Evolutionary conservation across 495 filamentous ascomycete species (phyloP).

Genomic region (Friedmanniomyces simplex): DNA sequence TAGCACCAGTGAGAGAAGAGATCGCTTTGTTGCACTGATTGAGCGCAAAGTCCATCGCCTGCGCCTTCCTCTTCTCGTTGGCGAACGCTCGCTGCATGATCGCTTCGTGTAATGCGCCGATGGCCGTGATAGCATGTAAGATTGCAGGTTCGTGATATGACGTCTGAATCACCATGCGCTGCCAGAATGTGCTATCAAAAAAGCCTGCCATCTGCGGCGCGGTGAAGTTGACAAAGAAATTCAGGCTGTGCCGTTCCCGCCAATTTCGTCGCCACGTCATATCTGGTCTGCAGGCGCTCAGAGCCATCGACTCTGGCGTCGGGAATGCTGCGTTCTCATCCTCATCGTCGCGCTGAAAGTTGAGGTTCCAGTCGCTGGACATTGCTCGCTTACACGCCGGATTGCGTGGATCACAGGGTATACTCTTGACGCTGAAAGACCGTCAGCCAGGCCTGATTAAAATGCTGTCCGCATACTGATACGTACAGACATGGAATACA

Average conservation of each 20-base stretch:
- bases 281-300: conserved; percentile 7
- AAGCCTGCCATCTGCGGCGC: conserved; percentile 22
- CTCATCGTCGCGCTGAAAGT: neutral
- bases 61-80: conserved; percentile 13
- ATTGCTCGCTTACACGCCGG: conserved; percentile 10
- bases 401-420: conserved; percentile 16
- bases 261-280: conserved; percentile 17
- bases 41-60: conserved; percentile 17
- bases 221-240: conserved; percentile 20
- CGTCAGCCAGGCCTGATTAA: neutral
- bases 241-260: conserved; percentile 18
- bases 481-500: conserved; percentile 19
- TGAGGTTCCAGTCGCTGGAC: conserved; percentile 16
- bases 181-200: conserved; percentile 21
- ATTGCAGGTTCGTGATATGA: conserved; percentile 20
- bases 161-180: conserved; percentile 19
- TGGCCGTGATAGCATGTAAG: conserved; percentile 21
- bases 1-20: neutral
- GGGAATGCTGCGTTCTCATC: neutral
- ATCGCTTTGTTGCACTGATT: conserved; percentile 18
- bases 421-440: conserved; percentile 4
- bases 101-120: conserved; percentile 22
- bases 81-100: conserved; percentile 15
- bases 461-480: neutral
- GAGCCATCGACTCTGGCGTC: conserved; percentile 2